A percentile compares a stretch with the other conserved stretches of the same genome.
Conservation (phyloP, 1,284 basidiomycete species). For the Ganoderma lingzhi region DNA sequence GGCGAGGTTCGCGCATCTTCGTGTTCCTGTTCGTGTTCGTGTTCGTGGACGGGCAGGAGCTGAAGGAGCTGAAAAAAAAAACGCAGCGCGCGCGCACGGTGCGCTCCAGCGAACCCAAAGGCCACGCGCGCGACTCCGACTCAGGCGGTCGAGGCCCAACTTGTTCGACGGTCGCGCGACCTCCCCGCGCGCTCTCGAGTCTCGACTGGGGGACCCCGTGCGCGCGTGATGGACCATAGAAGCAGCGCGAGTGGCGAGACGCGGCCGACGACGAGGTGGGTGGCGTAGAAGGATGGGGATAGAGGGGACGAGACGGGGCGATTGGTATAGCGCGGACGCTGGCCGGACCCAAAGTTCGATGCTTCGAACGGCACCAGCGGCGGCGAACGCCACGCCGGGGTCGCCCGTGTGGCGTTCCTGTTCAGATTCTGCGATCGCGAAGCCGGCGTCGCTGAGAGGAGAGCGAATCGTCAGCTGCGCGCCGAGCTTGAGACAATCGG, state of each 20-base stretch:
- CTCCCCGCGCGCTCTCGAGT: not conserved
- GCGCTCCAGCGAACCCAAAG: conserved; percentile 4
- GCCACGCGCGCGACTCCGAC: not conserved
- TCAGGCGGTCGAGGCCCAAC: not conserved
- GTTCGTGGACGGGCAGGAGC: not conserved
- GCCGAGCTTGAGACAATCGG: not conserved
- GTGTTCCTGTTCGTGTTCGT: too few relatives aligned
- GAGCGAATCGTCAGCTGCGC: not conserved
- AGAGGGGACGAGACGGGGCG: conserved; percentile 2
- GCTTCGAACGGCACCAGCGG: not conserved
- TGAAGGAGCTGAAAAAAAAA: not conserved
- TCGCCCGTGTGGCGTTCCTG: not conserved
- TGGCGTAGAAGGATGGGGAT: not conserved
- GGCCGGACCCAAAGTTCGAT: not conserved
- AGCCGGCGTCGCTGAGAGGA: conserved; percentile 1
- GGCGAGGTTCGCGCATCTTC: not conserved
- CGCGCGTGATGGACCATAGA: not conserved
- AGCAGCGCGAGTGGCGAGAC: not conserved
- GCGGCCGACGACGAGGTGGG: not conserved
- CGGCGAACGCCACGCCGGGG: not conserved
- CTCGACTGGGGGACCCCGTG: not conserved
- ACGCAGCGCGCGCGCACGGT: not conserved
- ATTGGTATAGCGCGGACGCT: not conserved
- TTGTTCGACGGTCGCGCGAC: not conserved
- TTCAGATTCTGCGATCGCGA: not conserved